A percentile compares a stretch with the other conserved stretches of the same genome.
phyloP scores from a whole-genome alignment of 2,329 filamentous ascomycete genomes.

The Hymenoscyphus fraxineus region DNA sequence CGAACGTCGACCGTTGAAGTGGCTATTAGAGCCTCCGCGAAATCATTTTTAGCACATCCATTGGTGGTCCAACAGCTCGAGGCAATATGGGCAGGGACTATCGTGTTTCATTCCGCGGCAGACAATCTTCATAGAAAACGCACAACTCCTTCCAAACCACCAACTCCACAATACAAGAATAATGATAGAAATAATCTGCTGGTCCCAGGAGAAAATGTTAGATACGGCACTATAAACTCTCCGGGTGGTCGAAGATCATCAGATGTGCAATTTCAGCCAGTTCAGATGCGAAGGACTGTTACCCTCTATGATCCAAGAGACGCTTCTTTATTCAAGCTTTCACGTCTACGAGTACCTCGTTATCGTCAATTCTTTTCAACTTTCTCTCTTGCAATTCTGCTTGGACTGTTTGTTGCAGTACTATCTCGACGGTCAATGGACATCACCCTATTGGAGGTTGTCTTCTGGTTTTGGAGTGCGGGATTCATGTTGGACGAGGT shows the following conservation, averaged over 20 bases:
- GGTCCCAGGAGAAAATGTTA: slow-evolving; percentile 20
- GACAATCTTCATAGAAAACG: slow-evolving; percentile 73
- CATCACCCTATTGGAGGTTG: slow-evolving; percentile 78
- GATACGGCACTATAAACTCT: slow-evolving; percentile 39
- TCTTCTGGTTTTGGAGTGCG: slow-evolving; percentile 98
- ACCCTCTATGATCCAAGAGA: slow-evolving; percentile 86
- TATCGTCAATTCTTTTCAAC: slow-evolving; percentile 91
- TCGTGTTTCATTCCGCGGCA: slow-evolving; percentile 87
- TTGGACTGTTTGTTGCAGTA: slow-evolving; percentile 81
- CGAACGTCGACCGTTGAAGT: slow-evolving; percentile 89
- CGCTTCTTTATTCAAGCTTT: slow-evolving; percentile 87
- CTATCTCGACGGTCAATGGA: slow-evolving; percentile 69
- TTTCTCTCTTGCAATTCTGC: slow-evolving; percentile 77
- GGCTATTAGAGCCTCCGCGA: slow-evolving; percentile 86
- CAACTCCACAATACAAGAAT: slow-evolving; percentile 14
- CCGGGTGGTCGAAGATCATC: slow-evolving; percentile 23
- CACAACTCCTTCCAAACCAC: slow-evolving; percentile 33
- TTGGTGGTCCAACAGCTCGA: slow-evolving; percentile 93
- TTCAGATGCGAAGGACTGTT: slow-evolving; percentile 54
- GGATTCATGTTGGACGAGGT: slow-evolving; percentile 97
- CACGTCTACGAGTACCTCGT: slow-evolving; percentile 81
- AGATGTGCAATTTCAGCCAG: slow-evolving; percentile 22
- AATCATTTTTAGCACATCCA: slow-evolving; percentile 87
- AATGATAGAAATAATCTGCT: slow-evolving; percentile 25
- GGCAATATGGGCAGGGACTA: slow-evolving; percentile 93